Conservation (phyloP, 2,329 filamentous ascomycete species). For the Aureobasidium subglaciale region DNA sequence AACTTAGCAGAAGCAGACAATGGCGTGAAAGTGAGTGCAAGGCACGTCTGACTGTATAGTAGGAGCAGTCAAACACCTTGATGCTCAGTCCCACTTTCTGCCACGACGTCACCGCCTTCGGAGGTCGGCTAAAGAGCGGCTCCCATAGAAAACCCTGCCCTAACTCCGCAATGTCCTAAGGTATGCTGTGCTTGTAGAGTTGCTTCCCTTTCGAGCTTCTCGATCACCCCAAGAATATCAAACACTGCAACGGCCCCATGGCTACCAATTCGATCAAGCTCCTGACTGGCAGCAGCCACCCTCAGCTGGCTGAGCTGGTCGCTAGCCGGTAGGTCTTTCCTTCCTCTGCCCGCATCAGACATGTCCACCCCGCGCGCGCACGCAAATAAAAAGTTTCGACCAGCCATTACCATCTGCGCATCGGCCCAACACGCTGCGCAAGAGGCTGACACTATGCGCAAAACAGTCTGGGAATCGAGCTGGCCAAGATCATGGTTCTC, state of each 20-base stretch:
- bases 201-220: not conserved
- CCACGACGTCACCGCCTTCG: not conserved
- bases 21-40: too few relatives aligned
- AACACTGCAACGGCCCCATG: conserved; percentile 43
- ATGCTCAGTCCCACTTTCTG: too few relatives aligned
- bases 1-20: too few relatives aligned
- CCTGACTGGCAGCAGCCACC: conserved; percentile 68
- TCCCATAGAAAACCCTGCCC: not conserved
- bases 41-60: too few relatives aligned
- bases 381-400: conserved; percentile 6
- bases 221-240: not conserved
- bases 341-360: not conserved
- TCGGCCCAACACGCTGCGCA: not conserved
- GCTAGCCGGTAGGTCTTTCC: conserved; percentile 50
- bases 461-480: conserved; percentile 63
- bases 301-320: conserved; percentile 62
- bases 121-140: not conserved
- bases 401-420: not conserved
- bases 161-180: not conserved
- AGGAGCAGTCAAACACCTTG: too few relatives aligned
- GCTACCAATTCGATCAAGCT: conserved; percentile 68
- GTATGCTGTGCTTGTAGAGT: not conserved
- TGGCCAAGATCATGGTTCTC: conserved; percentile 71
- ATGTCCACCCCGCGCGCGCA: not conserved
- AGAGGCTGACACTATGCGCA: conserved; percentile 7